Conservation (phyloP, 768 basidiomycete genomes). For the Psilocybe azurescens region DNA sequence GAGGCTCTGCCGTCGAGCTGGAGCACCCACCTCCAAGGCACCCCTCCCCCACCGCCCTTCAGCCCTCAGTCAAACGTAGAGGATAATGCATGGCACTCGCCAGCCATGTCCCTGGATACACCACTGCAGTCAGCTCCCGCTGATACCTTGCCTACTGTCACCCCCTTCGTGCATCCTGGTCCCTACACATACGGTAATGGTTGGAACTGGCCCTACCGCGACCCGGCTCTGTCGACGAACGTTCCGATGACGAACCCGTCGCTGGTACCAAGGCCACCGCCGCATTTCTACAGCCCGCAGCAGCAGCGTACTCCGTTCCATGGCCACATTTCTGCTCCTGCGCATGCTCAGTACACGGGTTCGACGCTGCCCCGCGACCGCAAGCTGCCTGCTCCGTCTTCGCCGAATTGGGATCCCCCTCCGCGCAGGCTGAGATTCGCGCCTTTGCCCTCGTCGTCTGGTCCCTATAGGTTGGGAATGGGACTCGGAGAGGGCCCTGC, state of each 20-base stretch:
- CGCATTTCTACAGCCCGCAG: neutral
- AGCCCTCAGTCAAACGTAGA: neutral
- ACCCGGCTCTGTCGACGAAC: neutral
- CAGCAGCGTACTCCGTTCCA: neutral
- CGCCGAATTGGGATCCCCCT: constrained; percentile 4
- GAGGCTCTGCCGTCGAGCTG: constrained; percentile 11
- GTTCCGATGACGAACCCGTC: neutral
- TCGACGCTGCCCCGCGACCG: constrained; percentile 11
- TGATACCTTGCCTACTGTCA: neutral
- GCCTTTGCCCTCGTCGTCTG: constrained; percentile 16
- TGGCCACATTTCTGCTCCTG: neutral
- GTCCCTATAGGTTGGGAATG: neutral
- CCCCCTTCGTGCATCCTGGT: neutral
- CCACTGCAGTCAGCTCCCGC: neutral
- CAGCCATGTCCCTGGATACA: neutral
- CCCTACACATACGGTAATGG: neutral
- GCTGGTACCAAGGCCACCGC: neutral
- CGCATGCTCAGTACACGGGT: constrained; percentile 1
- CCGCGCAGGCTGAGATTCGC: constrained; percentile 20
- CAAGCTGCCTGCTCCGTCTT: constrained; percentile 7
- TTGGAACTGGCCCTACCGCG: neutral
- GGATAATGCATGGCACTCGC: neutral
- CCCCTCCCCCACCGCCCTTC: neutral
- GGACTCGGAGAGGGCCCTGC: neutral
- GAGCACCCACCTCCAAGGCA: neutral